Conservation (phyloP, 176 grass and related monocot species). For the Ampelocalamus luodianensis region DNA sequence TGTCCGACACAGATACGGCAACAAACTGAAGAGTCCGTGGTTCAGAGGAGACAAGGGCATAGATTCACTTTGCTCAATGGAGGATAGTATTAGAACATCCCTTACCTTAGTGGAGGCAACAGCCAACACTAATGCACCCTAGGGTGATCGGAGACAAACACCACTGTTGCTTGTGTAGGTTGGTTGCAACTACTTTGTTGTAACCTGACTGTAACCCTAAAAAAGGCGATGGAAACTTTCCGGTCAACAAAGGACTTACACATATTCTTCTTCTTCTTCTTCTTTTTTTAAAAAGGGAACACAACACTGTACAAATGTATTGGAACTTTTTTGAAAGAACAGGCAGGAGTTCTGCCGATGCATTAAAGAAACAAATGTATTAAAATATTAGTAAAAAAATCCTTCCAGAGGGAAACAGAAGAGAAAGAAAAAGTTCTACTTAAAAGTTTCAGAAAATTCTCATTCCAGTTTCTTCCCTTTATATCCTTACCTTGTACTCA, state of each 20-base stretch:
- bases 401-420: conserved; percentile 18
- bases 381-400: neutral
- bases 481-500: conserved; percentile 35
- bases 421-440: neutral
- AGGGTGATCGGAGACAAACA: neutral
- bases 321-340: neutral
- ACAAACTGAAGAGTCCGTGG: too few relatives aligned
- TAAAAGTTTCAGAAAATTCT: conserved; percentile 25
- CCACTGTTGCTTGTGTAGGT: conserved; percentile 26
- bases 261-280: neutral
- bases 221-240: neutral
- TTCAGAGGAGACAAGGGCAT: too few relatives aligned
- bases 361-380: too few relatives aligned
- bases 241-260: conserved; percentile 8
- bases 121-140: neutral
- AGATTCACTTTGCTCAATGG: neutral
- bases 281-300: conserved; percentile 15
- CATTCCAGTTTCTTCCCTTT: conserved; percentile 36
- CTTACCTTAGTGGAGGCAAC: conserved; percentile 22
- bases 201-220: conserved; percentile 12
- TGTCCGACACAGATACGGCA: too few relatives aligned
- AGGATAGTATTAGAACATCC: neutral
- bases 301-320: neutral
- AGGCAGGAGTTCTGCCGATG: too few relatives aligned
- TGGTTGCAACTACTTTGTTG: neutral